These are phyloP conservation scores for Oryza glaberrima DNA, from an alignment of 176 grass and related monocot species.

Conservation along the genomic window DNA sequence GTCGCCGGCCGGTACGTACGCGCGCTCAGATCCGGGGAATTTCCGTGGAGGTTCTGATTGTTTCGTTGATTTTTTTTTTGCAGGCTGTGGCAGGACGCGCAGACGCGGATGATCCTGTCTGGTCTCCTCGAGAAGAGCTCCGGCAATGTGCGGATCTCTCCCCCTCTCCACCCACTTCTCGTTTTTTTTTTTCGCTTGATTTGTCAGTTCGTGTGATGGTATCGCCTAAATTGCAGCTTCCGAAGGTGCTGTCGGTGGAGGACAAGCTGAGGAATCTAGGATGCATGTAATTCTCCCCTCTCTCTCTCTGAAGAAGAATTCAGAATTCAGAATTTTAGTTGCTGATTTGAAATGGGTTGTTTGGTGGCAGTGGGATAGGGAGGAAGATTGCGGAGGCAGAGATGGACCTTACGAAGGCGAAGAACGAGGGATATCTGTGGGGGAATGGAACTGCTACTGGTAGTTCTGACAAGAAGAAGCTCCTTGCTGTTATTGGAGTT, in stretches of 20 bases:
- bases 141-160: conserved; percentile 66
- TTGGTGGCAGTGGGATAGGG: conserved; percentile 63
- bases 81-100: conserved; percentile 96
- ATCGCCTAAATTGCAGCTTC: conserved; percentile 52
- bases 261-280: conserved; percentile 93
- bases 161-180: neutral
- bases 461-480: conserved; percentile 50
- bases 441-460: conserved; percentile 56
- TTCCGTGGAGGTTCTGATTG: neutral
- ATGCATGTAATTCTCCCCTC: conserved; percentile 64
- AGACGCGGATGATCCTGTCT: conserved; percentile 79
- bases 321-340: neutral
- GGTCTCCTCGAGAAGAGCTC: conserved; percentile 83
- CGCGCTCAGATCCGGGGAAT: conserved; percentile 19
- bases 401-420: conserved; percentile 87
- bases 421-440: conserved; percentile 84
- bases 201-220: neutral
- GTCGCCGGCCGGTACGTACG: conserved; percentile 71
- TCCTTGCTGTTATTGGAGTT: conserved; percentile 91
- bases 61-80: neutral
- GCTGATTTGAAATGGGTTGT: conserved; percentile 22
- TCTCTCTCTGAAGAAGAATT: neutral
- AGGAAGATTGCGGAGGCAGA: conserved; percentile 88
- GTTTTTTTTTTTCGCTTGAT: conserved; percentile 25
- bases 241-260: conserved; percentile 80